Conservation (phyloP, 163 green algal species). For the Coccomyxa subellipsoidea region DNA sequence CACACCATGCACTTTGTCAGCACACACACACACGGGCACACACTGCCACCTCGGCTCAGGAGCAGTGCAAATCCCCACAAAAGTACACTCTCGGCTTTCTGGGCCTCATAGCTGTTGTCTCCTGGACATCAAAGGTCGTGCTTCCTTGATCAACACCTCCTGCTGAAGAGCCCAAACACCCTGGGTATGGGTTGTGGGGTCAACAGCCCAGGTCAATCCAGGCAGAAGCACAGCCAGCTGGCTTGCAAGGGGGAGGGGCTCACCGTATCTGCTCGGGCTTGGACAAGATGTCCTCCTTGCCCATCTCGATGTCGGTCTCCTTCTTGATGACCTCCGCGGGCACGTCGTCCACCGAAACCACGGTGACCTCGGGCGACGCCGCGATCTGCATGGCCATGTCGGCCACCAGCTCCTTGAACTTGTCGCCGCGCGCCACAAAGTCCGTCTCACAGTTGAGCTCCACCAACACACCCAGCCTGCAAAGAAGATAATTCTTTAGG, state of each 20-base stretch:
- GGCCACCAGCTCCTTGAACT: constrained; percentile 78
- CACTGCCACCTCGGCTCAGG: too few species aligned
- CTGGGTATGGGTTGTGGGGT: too few species aligned
- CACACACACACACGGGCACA: too few species aligned
- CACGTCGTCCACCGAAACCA: constrained; percentile 73
- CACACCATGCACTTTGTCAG: background rate
- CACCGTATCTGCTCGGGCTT: constrained; percentile 86
- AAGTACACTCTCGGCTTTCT: too few species aligned
- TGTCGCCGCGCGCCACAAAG: constrained; percentile 88
- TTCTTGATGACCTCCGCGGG: constrained; percentile 62
- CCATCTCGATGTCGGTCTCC: constrained; percentile 86
- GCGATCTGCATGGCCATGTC: constrained; percentile 65
- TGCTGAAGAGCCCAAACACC: too few species aligned
- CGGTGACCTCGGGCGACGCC: constrained; percentile 45
- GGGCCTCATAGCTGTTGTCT: too few species aligned
- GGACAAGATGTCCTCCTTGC: constrained; percentile 81
- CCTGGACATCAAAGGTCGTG: too few species aligned
- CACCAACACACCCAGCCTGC: constrained; percentile 80
- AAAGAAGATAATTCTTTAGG: too few species aligned
- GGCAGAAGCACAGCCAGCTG: background rate
- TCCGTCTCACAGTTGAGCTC: constrained; percentile 98
- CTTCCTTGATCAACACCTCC: too few species aligned
- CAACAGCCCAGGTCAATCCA: too few species aligned
- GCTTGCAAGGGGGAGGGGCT: background rate
- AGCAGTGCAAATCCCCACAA: too few species aligned